Conservation (phyloP, 2,329 filamentous ascomycete genomes). For the Talaromyces funiculosus region DNA sequence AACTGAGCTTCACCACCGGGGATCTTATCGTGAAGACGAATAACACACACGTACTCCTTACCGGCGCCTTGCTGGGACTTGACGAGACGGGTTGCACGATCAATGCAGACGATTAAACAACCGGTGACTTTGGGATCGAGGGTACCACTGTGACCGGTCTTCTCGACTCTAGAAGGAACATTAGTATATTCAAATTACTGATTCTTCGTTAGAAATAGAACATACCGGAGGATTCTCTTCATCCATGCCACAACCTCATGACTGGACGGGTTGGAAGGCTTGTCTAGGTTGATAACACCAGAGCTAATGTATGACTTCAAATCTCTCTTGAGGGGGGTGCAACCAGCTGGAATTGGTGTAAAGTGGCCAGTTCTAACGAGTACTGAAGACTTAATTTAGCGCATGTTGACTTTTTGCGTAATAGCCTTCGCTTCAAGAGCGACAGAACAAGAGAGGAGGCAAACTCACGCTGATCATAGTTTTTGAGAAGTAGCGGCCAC, state of each 20-base stretch:
- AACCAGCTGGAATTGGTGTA: slow-evolving; percentile 91
- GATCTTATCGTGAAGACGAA: slow-evolving; percentile 91
- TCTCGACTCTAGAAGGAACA: slow-evolving; percentile 63
- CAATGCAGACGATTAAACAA: slow-evolving; percentile 90
- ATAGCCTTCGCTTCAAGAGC: background rate
- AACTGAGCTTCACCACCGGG: slow-evolving; percentile 91
- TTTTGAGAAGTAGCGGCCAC: slow-evolving; percentile 92
- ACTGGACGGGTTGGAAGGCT: slow-evolving; percentile 93
- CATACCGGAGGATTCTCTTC: slow-evolving; percentile 86
- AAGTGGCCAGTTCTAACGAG: slow-evolving; percentile 93
- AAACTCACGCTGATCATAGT: slow-evolving; percentile 81
- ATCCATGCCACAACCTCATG: slow-evolving; percentile 99
- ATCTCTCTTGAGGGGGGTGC: slow-evolving; percentile 84
- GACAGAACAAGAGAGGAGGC: slow-evolving; percentile 13
- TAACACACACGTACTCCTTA: slow-evolving; percentile 97
- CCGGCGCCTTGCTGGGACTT: slow-evolving; percentile 98
- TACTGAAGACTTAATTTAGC: slow-evolving; percentile 44
- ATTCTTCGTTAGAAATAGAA: background rate
- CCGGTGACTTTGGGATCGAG: slow-evolving; percentile 98
- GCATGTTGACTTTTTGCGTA: background rate
- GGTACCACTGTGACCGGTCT: slow-evolving; percentile 97
- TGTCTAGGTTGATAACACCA: slow-evolving; percentile 97
- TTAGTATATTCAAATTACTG: background rate
- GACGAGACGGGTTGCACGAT: slow-evolving; percentile 92
- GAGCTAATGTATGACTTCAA: slow-evolving; percentile 96